Evolutionary conservation across 495 filamentous ascomycete genomes (phyloP), one percentile per base, ranked within the genome.

Genomic region (Geoglossum glabrum): DNA sequence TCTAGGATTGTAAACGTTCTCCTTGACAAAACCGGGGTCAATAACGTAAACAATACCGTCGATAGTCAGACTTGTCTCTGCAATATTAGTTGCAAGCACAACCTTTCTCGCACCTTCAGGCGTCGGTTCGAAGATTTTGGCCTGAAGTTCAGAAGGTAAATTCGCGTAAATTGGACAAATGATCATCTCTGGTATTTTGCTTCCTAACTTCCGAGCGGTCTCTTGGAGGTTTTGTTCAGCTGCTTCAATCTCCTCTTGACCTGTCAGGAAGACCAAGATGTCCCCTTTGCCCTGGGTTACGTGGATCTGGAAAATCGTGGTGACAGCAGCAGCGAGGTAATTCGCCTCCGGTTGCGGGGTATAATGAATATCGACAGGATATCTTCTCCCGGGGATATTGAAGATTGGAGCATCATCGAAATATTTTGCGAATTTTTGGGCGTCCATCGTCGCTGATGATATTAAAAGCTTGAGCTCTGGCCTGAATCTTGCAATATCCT

Each of bases 371-470:
- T 95, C 87, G 15, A 98, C 90, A 3, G 86, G 85, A 68, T 88
- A 94, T 33, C 83, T 78, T 57, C 92, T 83, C 25, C 92, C 92
- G 11, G 93, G 93, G 51, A 98, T 85, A 65, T 94, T 92, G 73
- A 96, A 95, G 59, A 97, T 96, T 10, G 93, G 90, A 2, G 86
- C 86, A 66, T 93, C 85, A 68, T 97, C 87, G 62, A 95, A 96
- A 67, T 95, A 98, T 43, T 81, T 74, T 17, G 86, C 81, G 64
- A 98, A 96, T 65, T 94, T 93, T 66, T 92, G 80, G 4, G 92
- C 90, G 65, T 98, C 87, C 75, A 97, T 86, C 0, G 92, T 98
- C 0, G 93, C 92, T 0, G 88, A 95, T 25, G 88, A 93, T 54
- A 98, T 95, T 25, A 98, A 74, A 5, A 98, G 71, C 69, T 93